phyloP scores from a whole-genome alignment of 345 rosid species.

The Cochlearia excelsa region DNA sequence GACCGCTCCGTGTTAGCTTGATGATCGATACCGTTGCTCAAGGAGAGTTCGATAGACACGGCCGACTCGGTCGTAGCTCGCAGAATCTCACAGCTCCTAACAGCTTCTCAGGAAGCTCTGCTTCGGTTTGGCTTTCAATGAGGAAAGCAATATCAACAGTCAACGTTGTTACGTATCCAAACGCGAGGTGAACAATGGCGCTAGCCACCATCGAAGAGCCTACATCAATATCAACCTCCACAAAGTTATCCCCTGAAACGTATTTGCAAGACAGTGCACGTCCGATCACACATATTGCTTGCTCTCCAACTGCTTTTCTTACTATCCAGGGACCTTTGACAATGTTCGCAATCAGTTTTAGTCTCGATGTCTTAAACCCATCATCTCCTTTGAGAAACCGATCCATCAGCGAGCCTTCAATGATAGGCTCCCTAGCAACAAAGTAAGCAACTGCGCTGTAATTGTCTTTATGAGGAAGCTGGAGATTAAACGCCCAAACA shows the following conservation, averaged over 20 bases:
- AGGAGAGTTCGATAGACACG: conserved; percentile 35
- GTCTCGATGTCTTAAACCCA: conserved; percentile 64
- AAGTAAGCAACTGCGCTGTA: conserved; percentile 91
- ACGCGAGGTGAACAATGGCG: conserved; percentile 89
- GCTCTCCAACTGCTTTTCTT: conserved; percentile 96
- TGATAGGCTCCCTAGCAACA: conserved; percentile 50
- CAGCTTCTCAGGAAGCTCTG: conserved; percentile 86
- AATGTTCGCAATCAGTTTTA: conserved; percentile 88
- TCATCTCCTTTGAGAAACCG: conserved; percentile 82
- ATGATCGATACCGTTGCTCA: conserved; percentile 20
- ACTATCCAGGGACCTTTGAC: conserved; percentile 98
- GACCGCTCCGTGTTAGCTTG: conserved; percentile 49
- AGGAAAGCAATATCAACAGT: conserved; percentile 93
- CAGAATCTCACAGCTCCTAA: conserved; percentile 85
- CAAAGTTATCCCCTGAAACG: conserved; percentile 43
- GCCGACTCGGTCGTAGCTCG: conserved; percentile 69
- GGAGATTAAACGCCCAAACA: conserved; percentile 93
- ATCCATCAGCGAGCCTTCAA: conserved; percentile 69
- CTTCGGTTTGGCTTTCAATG: conserved; percentile 67
- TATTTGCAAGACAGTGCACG: conserved; percentile 77
- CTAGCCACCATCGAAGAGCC: conserved; percentile 97
- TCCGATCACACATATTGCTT: conserved; percentile 88
- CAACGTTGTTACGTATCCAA: conserved; percentile 78
- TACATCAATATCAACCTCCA: conserved; percentile 88
- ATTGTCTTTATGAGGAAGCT: conserved; percentile 85